These are phyloP conservation scores for Boletus sp. DNA, from an alignment of 768 basidiomycete species.

Conservation along the genomic window DNA sequence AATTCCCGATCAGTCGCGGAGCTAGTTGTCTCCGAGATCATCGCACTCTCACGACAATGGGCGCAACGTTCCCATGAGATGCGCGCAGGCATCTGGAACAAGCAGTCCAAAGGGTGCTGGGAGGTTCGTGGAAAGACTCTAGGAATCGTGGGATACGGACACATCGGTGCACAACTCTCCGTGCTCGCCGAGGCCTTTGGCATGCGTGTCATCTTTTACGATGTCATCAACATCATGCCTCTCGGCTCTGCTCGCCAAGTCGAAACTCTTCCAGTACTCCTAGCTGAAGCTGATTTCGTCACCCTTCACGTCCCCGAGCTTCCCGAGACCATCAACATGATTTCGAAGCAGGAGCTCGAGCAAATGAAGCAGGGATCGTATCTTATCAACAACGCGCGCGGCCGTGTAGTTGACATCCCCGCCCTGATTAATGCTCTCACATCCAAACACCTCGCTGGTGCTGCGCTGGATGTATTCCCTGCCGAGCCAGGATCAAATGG, in stretches of 20 bases:
- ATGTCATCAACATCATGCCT: constrained; percentile 96
- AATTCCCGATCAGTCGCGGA: constrained; percentile 99
- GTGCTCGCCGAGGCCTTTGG: constrained; percentile 97
- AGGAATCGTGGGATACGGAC: constrained; percentile 97
- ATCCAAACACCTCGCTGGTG: constrained; percentile 86
- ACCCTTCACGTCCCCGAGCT: constrained; percentile 96
- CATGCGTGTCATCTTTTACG: constrained; percentile 93
- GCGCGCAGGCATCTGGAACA: constrained; percentile 93
- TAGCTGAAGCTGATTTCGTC: constrained; percentile 85
- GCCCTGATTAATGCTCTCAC: constrained; percentile 79
- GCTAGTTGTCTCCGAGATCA: constrained; percentile 91
- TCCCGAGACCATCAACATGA: constrained; percentile 95
- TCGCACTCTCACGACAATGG: constrained; percentile 92
- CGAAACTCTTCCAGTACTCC: constrained; percentile 70
- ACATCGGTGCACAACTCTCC: constrained; percentile 96
- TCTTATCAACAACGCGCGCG: constrained; percentile 97
- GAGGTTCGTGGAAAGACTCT: constrained; percentile 97
- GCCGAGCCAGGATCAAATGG: constrained; percentile 92
- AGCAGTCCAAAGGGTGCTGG: constrained; percentile 98
- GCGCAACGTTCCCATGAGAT: constrained; percentile 88
- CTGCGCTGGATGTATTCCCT: constrained; percentile 92
- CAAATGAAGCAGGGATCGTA: constrained; percentile 95
- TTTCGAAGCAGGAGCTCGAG: constrained; percentile 69
- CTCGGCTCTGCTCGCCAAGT: constrained; percentile 92
- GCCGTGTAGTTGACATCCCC: constrained; percentile 92